Base-by-base conservation (phyloP, 371 early-diverging fungal species). In the Rhizopus microsporus region DNA sequence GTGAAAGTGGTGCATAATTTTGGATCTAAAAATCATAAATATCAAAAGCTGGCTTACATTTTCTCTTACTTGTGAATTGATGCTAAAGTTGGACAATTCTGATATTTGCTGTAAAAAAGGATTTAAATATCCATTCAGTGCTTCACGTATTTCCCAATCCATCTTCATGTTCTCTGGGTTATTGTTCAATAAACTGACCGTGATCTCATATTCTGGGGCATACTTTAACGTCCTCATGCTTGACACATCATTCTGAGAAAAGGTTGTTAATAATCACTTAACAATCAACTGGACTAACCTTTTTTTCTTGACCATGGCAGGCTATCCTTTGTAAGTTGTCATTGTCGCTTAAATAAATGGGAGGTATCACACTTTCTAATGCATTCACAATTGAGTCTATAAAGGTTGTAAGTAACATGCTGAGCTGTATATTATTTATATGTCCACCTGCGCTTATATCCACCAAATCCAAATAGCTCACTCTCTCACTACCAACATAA, bases 131-230 rank as follows among this genome's bases (percentile, higher is more conserved):
- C 55, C 72, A 49, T 87, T 63, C 7, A 90, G 68, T 3, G 87
- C 87, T 9, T 73, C 77, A 44, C 84, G 78, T 50, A 90, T 87
- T 57, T 90, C 86, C 93, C 93, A 94, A 38, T 81, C 77, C 5
- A 89, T 80, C 1, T 73, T 57, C 15, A 80, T 60, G 10, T 73
- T 68, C 13, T 74, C 73, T 0, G 92, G 89, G 56, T 92, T 83
- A 5, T 85, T 92, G 59, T 88, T 90, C 77, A 93, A 79, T 13
- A 94, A 68, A 59, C 87, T 91, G 48, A 93, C 87, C 0, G 86
- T 87, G 8, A 91, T 61, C 62, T 92, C 90, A 62, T 92, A 94
- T 48, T 82, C 75, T 6, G 89, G 72, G 0, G 92, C 82, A 57
- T 87, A 92, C 62, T 91, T 89, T 54, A 93, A 64, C 8, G 84